Base-by-base conservation (phyloP, 2,329 filamentous ascomycete genomes). In the Colletotrichum musae region DNA sequence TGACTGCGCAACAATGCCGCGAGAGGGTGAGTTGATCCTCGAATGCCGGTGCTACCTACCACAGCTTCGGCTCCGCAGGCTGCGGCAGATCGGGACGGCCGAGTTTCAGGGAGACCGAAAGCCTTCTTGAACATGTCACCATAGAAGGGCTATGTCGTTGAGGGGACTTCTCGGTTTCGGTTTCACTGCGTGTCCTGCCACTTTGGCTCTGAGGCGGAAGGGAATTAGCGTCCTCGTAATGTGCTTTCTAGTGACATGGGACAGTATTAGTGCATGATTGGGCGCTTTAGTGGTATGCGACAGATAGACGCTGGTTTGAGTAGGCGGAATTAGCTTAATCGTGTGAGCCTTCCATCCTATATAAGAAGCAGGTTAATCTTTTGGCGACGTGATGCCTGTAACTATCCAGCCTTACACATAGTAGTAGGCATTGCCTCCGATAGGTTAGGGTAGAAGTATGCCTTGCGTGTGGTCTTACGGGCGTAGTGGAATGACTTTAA, bases 401-500 rank as follows among this genome's bases (percentile, higher is more conserved):
- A 43, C 41, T 9, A 36, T 36, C 39, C 32, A 62, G 64, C 64
- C 50, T 56, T 66, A 62, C 28, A 48, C 16, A 50, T 28, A 54
- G 57, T 56, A 50, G 7, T 36, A 36, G 3, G 3, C 28, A 13
- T 24, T 43, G 21, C 36, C 48, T 16, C 15, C 47, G 32, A n/a
- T 12, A 36, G 32, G 32, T 9, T 10, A 36, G 15, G 28, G 41
- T 16, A 24, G 7, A 67, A 63, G 58, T 67, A n/a, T 51, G 64
- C 58, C 58, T 57, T 67, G 32, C 58, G 48, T n/a, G 41, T n/a
- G 26, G 51, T 24, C 50, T 62, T 50, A 66, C 58, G 51, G 57
- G 6, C 58, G 56, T 47, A n/a, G 50, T 50, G 28, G 52, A 45
- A 52, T 63, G 26, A 36, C 50, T 24, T 63, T 51, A 51, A 51